A percentile compares a stretch with the other conserved stretches of the same genome.
Evolutionary conservation across 108 stramenopile species (phyloP).

Genomic region (Ochromonas danica): DNA sequence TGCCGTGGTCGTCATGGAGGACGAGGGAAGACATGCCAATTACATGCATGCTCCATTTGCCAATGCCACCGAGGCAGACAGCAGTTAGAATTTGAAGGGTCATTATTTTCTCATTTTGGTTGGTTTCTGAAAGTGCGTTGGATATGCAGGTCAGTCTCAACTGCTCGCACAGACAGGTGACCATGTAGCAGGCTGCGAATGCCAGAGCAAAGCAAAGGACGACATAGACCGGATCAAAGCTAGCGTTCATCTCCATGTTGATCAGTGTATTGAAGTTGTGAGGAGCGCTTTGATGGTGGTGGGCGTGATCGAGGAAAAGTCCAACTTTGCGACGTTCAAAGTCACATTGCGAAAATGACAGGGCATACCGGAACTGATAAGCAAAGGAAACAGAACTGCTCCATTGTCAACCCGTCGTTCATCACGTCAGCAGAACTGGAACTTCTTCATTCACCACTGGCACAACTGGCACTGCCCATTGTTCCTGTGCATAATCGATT

Average conservation of each 20-base stretch:
- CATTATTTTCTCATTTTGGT: background rate
- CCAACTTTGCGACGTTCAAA: no score
- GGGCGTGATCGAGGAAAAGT: no score
- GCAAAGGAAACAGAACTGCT: no score
- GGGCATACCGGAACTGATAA: no score
- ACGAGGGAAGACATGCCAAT: conserved; percentile 3
- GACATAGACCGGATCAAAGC: background rate
- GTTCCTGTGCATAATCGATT: no score
- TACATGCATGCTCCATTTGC: conserved; percentile 28
- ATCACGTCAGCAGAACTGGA: no score
- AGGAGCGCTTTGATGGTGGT: no score
- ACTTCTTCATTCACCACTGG: no score
- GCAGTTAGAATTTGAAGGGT: background rate
- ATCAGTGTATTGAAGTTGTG: no score
- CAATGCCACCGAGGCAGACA: conserved; percentile 12
- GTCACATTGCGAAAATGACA: no score
- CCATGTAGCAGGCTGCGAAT: conserved; percentile 22
- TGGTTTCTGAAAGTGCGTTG: background rate
- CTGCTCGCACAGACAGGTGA: conserved; percentile 16
- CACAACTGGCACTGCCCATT: no score
- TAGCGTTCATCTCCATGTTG: background rate
- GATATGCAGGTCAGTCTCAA: background rate
- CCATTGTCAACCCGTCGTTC: no score
- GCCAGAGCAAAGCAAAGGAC: conserved; percentile 9
- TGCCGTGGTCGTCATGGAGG: background rate